Evolutionary conservation across 2,329 filamentous ascomycete species (phyloP).

Genomic region (Triangularia verruculosa): DNA sequence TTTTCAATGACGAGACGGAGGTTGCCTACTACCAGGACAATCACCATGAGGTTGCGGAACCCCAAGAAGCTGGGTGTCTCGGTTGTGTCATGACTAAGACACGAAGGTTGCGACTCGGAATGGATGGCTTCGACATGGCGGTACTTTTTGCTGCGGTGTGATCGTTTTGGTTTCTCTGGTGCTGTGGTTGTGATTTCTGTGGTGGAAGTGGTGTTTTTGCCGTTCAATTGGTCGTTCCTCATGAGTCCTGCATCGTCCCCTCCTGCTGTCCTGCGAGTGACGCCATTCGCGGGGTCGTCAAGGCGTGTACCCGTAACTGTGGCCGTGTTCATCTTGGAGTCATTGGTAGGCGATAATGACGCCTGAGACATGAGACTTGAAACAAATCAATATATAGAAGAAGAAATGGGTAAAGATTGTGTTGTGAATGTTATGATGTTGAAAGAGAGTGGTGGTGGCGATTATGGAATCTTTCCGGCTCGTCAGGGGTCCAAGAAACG

Average conservation of each 20-base stretch:
- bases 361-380: neutral
- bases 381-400: neutral
- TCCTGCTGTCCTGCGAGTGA: constrained; percentile 1
- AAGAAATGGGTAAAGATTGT: neutral
- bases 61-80: constrained; percentile 81
- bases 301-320: constrained; percentile 3
- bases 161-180: constrained; percentile 35
- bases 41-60: constrained; percentile 93
- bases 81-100: constrained; percentile 78
- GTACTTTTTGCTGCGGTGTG: constrained; percentile 64
- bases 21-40: constrained; percentile 91
- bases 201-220: neutral
- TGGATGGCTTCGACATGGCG: constrained; percentile 90
- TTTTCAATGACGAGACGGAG: constrained; percentile 94
- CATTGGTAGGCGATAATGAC: constrained; percentile 2
- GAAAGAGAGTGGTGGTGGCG: neutral
- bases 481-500: neutral
- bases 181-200: neutral
- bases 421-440: neutral
- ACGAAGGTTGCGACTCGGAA: constrained; percentile 67
- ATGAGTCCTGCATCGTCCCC: neutral
- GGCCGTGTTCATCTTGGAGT: constrained; percentile 4
- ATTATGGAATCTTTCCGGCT: neutral
- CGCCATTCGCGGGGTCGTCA: constrained; percentile 8
- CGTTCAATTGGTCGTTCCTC: neutral